Conservation (phyloP, 177 flowering plant species). For the Telopea speciosissima region DNA sequence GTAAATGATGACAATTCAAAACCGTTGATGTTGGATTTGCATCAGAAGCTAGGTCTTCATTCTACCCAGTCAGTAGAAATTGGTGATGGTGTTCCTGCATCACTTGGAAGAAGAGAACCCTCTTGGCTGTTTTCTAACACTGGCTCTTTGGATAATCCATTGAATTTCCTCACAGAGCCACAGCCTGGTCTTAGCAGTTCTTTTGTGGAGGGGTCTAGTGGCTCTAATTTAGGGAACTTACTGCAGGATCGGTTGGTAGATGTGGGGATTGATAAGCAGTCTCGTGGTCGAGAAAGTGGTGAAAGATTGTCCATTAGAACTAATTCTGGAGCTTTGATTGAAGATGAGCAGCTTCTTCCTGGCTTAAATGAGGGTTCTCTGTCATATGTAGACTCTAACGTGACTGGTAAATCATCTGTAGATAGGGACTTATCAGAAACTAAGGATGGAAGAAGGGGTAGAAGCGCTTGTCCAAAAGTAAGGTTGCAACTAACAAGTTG, state of each 20-base stretch:
- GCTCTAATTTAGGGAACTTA: conserved; percentile 36
- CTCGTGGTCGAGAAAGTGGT: conserved; percentile 22
- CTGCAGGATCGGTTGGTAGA: conserved; percentile 24
- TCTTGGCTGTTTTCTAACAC: conserved; percentile 40
- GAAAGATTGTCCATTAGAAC: conserved; percentile 36
- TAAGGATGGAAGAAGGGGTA: conserved; percentile 18
- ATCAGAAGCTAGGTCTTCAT: conserved; percentile 42
- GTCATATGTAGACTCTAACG: conserved; percentile 17
- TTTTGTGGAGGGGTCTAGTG: conserved; percentile 36
- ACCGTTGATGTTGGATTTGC: conserved; percentile 53
- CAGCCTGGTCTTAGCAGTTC: conserved; percentile 32
- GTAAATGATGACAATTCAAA: conserved; percentile 51
- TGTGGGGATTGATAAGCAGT: conserved; percentile 26
- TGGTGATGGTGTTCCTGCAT: conserved; percentile 16
- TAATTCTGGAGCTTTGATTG: conserved; percentile 33
- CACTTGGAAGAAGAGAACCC: conserved; percentile 38
- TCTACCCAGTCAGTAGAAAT: conserved; percentile 28
- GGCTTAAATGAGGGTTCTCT: conserved; percentile 22
- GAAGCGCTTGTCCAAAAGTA: conserved; percentile 25
- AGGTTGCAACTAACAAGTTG: conserved; percentile 17
- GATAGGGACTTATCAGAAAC: conserved; percentile 23
- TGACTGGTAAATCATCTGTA: conserved; percentile 15
- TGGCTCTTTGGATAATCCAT: conserved; percentile 34
- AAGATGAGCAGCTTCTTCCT: conserved; percentile 20
- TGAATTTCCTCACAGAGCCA: conserved; percentile 34